Conservation (phyloP, 2,329 filamentous ascomycete genomes). For the Exophiala sideris region DNA sequence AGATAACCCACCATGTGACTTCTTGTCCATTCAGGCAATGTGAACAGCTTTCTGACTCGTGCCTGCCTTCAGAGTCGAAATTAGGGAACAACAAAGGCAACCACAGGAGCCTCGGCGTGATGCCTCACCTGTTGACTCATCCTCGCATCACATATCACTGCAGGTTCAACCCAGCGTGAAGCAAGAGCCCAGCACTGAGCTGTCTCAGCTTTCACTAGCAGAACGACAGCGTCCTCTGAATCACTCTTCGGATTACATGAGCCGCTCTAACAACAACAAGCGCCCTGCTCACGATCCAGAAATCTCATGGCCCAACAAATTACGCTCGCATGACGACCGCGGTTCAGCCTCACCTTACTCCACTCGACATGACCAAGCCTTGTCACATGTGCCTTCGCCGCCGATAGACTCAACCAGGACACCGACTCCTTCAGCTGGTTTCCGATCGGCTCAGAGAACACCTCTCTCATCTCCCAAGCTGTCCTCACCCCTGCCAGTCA, state of each 20-base stretch:
- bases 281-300: conserved; percentile 16
- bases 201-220: neutral
- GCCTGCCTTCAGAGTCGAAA: neutral
- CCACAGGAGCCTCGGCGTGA: neutral
- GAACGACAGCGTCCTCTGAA: neutral
- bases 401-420: conserved; percentile 6
- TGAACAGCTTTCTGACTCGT: no score
- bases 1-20: no score
- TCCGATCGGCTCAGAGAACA: conserved; percentile 10
- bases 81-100: neutral
- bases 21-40: no score
- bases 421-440: conserved; percentile 9
- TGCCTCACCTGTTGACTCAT: neutral
- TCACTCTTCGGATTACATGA: conserved; percentile 1
- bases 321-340: conserved; percentile 7
- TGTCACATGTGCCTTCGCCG: neutral
- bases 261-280: conserved; percentile 4
- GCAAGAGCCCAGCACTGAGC: neutral
- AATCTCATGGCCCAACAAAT: conserved; percentile 7
- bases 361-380: conserved; percentile 1
- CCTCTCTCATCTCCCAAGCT: conserved; percentile 16
- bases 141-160: neutral
- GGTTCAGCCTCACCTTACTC: conserved; percentile 15
- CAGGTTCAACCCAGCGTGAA: neutral
- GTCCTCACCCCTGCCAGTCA: neutral